Base-by-base conservation (phyloP, 768 basidiomycete genomes). In the Galerina marginata region DNA sequence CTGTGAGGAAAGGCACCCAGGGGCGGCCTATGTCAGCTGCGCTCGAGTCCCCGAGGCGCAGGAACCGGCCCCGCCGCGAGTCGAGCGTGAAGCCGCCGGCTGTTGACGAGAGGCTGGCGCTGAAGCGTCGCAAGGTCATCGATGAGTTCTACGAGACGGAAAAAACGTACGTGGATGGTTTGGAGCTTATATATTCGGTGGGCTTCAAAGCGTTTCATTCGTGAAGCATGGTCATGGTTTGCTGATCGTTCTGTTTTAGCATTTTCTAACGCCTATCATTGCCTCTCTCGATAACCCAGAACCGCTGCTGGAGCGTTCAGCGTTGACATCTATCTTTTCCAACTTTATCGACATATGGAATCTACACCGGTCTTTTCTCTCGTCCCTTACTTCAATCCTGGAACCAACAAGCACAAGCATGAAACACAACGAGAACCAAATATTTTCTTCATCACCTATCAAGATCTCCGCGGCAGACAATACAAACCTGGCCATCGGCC, bases 301-400 rank as follows among this genome's bases (percentile, higher is more conserved):
- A 25, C 88, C 91, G 2, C 73, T 95, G n/a, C 80, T 95, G 51
- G 80, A 86, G 59, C 85, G 91, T 58, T 73, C 83, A 2, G 83
- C 86, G 46, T 82, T 95, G 58, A 90, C 88, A 0, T 81, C 86
- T 11, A 79, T 94, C 38, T 95, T 95, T 73, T 90, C 90, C 62
- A 94, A 94, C 72, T 93, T 95, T 64, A 88, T 93, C 69, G 93
- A 95, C 73, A 94, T 95, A 37, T 93, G 90, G 93, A 94, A 93
- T 67, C 81, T 93, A 44, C 92, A 93, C 74, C 89, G 84, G 53
- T 84, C 89, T 2, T 89, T 93, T 74, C 86, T 87, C 59, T 77
- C 83, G 6, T 83, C 87, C 2, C 79, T 93, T 29, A 79, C 84
- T 7, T 72, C 75, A 43, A 77, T 84, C 50, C 59, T 80, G 64